Base-by-base conservation (phyloP, 306 rosid species). In the Canavalia ensiformis region DNA sequence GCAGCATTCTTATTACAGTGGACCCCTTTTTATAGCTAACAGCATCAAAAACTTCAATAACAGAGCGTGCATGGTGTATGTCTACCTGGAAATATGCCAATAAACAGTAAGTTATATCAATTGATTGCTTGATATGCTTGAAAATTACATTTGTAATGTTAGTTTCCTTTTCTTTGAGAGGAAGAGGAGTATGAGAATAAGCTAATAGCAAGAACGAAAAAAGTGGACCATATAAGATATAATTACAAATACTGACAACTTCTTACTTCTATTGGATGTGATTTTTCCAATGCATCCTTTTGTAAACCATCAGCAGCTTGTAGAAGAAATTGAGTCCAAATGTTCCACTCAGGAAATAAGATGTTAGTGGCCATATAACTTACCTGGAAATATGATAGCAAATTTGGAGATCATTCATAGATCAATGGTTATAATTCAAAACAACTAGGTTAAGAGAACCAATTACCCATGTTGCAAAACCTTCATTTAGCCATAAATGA, bases 401-500 rank as follows among this genome's bases (percentile, higher is more conserved):
- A 28, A 37, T 46, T 45, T 44, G 18, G 66, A 66, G 31, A 69
- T 74, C 34, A 83, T 54, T 76, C 7, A 6, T 11, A 46, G 35
- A 60, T 56, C 42, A 62, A 51, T 45, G 47, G 37, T 55, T 18
- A 18, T 45, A 62, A 76, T n/a, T 74, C 50, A 70, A 77, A 52
- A n/a, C 44, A 68, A 51, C 6, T 11, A 57, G 54, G 63, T 54
- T 65, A 42, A 59, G 64, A 49, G 57, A 54, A 57, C 25, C n/a
- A 7, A 56, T 75, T 86, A 89, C 93, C 91, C 93, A 91, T 37
- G 91, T 89, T 2, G 91, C 93, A 81, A 91, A 91, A 42, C 91
- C 95, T 81, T 91, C 91, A 55, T 89, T 89, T n/a, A 89, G 92
- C 92, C 93, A 91, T 81, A 91, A 83, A 87, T 89, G 87, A 69